Conservation (phyloP, 1,284 basidiomycete genomes). For the Coniferiporia sulphurascens region DNA sequence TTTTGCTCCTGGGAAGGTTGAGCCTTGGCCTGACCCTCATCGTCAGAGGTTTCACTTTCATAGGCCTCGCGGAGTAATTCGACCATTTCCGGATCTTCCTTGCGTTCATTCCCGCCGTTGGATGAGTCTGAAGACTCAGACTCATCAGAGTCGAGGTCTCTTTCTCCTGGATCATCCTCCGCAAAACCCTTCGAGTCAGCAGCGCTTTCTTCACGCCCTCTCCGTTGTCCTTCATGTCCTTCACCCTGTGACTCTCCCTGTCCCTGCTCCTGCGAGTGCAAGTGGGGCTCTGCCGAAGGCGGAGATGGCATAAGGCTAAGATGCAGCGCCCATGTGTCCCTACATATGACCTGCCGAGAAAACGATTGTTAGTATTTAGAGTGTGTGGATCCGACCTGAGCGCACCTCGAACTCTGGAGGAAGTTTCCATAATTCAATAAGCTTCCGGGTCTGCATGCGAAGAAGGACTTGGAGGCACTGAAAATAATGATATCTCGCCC, state of each 20-base stretch:
- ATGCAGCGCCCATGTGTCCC: slow-evolving; percentile 79
- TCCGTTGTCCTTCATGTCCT: slow-evolving; percentile 16
- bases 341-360: slow-evolving; percentile 58
- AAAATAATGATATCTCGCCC: slow-evolving; percentile 73
- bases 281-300: slow-evolving; percentile 55
- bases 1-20: slow-evolving; percentile 7
- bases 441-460: slow-evolving; percentile 65
- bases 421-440: slow-evolving; percentile 63
- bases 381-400: slow-evolving; percentile 10
- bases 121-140: slow-evolving; percentile 1
- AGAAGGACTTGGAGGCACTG: slow-evolving; percentile 79
- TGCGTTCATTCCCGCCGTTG: slow-evolving; percentile 19
- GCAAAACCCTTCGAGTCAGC: slow-evolving; percentile 15
- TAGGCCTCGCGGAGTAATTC: slow-evolving; percentile 53
- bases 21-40: slow-evolving; percentile 35
- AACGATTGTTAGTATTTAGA: neutral
- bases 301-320: slow-evolving; percentile 58
- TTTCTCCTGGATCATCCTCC: slow-evolving; percentile 22
- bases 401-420: slow-evolving; percentile 77
- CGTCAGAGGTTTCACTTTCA: slow-evolving; percentile 38
- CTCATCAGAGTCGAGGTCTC: slow-evolving; percentile 10
- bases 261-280: slow-evolving; percentile 36
- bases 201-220: neutral
- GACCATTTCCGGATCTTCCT: slow-evolving; percentile 38
- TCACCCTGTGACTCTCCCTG: slow-evolving; percentile 21